Conservation (phyloP, 2,329 filamentous ascomycete species). For the Stachybotrys echinatus region DNA sequence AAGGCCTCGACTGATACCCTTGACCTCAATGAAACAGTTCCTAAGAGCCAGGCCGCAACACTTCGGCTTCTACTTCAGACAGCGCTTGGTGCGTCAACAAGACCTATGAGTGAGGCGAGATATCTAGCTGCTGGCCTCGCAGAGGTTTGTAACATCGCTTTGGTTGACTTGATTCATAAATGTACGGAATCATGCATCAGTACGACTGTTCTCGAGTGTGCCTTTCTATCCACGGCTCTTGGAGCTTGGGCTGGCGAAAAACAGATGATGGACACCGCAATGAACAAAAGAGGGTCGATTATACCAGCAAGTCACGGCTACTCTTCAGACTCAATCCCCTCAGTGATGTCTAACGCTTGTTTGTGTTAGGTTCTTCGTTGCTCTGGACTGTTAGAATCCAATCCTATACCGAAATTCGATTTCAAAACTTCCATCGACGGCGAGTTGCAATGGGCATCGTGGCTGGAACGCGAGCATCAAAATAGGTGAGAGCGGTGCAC, state of each 20-base stretch:
- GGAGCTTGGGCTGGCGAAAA: background rate
- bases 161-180: background rate
- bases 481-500: no score
- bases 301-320: no score
- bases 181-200: background rate
- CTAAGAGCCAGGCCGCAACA: background rate
- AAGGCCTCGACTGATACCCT: no score
- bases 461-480: no score
- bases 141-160: background rate
- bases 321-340: no score
- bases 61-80: background rate
- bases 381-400: no score
- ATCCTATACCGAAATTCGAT: no score
- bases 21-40: background rate
- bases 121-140: background rate
- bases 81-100: background rate
- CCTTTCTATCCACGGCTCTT: background rate
- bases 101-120: background rate
- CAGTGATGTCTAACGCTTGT: no score
- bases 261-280: background rate
- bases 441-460: no score
- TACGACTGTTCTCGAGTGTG: background rate
- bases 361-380: no score
- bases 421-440: no score
- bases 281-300: background rate